Base-by-base conservation (phyloP, 768 basidiomycete genomes). In the Cyclocybe cylindracea region DNA sequence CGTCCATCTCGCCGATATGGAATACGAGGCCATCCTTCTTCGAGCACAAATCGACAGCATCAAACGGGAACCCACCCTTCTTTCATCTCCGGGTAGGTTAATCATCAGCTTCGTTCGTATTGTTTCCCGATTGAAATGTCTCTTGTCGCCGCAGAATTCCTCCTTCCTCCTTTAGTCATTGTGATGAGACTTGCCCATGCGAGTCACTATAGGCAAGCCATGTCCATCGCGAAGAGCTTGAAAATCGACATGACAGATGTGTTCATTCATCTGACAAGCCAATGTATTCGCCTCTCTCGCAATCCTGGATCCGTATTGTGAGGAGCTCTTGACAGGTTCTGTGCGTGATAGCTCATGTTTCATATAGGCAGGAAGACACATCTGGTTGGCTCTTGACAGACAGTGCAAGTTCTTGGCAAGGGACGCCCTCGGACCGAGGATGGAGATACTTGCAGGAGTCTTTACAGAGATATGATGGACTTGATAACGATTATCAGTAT, bases 361-460 rank as follows among this genome's bases (percentile, higher is more conserved):
- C 36, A 58, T 50, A 43, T 46, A 94, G 91, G 43, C 78, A 80
- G 69, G 83, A 86, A 59, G 83, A 89, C 48, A 81, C 79, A 3
- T 83, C 84, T 1, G 84, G 87, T 56, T 98, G 95, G 94, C 75
- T 98, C 33, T 74, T 91, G 35, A 86, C 86, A 14, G 90, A 93
- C 62, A 83, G 86, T 53, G 79, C 91, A 8, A 78, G 85, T 2
- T 87, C 89, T 0, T 96, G 96, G 87, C 80, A 88, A 14, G 95
- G 95, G 4, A 80, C 88, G 5, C 75, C 85, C 13, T 79, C 85
- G 34, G 87, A 91, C 57, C 82, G 89, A 55, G 93, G 86, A 4
- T 94, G 94, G 91, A 80, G 89, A 62, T 94, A 94, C 66, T 79
- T 99, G 40, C 88, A 92, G 56, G 78, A 85, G 57, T 80, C 86